phyloP scores from a whole-genome alignment of 371 early-diverging fungal species.

The Mucor sp. region DNA sequence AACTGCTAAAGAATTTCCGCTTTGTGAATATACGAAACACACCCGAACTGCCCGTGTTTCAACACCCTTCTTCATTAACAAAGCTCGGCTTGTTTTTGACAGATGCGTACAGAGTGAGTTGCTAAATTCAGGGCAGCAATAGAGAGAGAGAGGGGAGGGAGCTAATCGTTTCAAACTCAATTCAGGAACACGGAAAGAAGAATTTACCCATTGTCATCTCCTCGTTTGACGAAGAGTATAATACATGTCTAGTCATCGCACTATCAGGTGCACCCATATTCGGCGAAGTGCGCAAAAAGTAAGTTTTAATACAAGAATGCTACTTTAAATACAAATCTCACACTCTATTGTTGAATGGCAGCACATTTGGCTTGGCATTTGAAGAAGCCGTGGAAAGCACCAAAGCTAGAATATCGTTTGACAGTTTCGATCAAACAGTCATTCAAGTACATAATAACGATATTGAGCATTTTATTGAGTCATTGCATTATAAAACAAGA shows the following conservation, averaged over 20 bases:
- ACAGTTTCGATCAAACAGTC: conserved; percentile 70
- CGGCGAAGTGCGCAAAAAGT: conserved; percentile 70
- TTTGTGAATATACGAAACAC: conserved; percentile 68
- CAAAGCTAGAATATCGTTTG: conserved; percentile 57
- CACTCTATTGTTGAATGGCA: conserved; percentile 21
- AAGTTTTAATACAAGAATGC: conserved; percentile 25
- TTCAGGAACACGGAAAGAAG: conserved; percentile 56
- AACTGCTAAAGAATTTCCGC: conserved; percentile 70
- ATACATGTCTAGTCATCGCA: conserved; percentile 73
- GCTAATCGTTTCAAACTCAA: background rate
- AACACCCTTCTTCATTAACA: conserved; percentile 63
- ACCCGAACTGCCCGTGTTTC: conserved; percentile 57
- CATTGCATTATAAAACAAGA: conserved; percentile 30
- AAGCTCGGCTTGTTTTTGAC: conserved; percentile 79
- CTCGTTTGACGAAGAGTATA: conserved; percentile 59
- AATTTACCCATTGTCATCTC: conserved; percentile 70
- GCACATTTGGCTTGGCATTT: conserved; percentile 75
- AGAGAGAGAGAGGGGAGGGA: background rate
- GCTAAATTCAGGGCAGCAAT: background rate
- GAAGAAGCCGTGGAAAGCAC: conserved; percentile 64
- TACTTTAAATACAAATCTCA: background rate
- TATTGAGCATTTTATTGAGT: conserved; percentile 59
- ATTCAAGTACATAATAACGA: conserved; percentile 69
- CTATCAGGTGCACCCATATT: conserved; percentile 58
- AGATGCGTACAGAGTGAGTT: conserved; percentile 72